phyloP scores from a whole-genome alignment of 169 alveolate species.

The Plasmodium ovale region DNA sequence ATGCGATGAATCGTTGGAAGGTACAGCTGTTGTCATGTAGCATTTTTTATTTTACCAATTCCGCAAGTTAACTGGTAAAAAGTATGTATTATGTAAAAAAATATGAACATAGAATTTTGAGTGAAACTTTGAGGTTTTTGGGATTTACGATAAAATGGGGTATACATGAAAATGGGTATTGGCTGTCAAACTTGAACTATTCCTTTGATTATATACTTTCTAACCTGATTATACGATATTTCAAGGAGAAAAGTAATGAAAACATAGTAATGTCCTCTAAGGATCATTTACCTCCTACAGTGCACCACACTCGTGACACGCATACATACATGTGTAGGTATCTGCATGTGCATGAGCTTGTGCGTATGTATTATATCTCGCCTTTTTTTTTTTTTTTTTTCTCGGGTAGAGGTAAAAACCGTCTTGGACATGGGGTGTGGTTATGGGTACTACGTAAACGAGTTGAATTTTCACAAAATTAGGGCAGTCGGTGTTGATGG shows the following conservation, averaged over 20 bases:
- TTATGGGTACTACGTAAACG: conserved; percentile 55
- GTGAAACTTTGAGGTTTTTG: conserved; percentile 61
- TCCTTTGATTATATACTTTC: conserved; percentile 65
- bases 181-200: conserved; percentile 57
- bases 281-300: too few relatives aligned
- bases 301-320: too few relatives aligned
- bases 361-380: neutral
- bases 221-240: conserved; percentile 56
- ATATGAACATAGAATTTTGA: conserved; percentile 53
- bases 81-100: conserved; percentile 67
- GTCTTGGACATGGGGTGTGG: conserved; percentile 71
- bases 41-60: neutral
- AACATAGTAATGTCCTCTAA: too few relatives aligned
- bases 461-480: conserved; percentile 71
- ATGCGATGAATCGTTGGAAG: neutral
- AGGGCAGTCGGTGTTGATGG: conserved; percentile 62
- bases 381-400: neutral
- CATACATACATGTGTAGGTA: too few relatives aligned
- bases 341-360: conserved; percentile 2
- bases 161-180: conserved; percentile 73
- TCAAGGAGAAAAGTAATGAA: conserved; percentile 57
- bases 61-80: too few relatives aligned
- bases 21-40: neutral
- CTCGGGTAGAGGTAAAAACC: conserved; percentile 33
- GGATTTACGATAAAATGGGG: conserved; percentile 75